A percentile compares a stretch with the other conserved stretches of the same genome.
Evolutionary conservation across 164 flowering plant genomes (phyloP).

Genomic region (Magnolia changhungtana): DNA sequence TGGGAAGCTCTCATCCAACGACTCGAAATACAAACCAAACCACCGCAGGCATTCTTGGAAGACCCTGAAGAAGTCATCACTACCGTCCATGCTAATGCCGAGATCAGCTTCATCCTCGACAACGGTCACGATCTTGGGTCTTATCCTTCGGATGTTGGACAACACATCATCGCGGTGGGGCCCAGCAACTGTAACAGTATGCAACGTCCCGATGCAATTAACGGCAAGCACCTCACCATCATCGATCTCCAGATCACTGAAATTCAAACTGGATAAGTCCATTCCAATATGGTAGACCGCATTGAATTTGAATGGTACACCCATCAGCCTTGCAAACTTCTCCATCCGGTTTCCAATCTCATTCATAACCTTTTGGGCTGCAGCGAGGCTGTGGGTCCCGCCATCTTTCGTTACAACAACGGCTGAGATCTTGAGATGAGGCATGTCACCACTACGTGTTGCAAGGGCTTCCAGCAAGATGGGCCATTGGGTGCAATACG

Average conservation of each 20-base stretch:
- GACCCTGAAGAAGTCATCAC: slow-evolving; percentile 51
- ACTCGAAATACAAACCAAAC: slow-evolving; percentile 78
- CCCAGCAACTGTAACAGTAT: slow-evolving; percentile 29
- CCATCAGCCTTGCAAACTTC: slow-evolving; percentile 94
- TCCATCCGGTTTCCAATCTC: slow-evolving; percentile 82
- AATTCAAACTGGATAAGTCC: slow-evolving; percentile 55
- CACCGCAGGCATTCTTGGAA: slow-evolving; percentile 68
- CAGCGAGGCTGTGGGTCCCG: slow-evolving; percentile 24
- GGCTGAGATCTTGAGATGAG: slow-evolving; percentile 69
- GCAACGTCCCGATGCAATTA: slow-evolving; percentile 65
- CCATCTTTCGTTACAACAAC: slow-evolving; percentile 28
- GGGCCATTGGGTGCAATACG: slow-evolving; percentile 98
- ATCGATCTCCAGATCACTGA: slow-evolving; percentile 43
- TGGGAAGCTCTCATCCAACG: slow-evolving; percentile 71
- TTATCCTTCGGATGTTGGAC: slow-evolving; percentile 41
- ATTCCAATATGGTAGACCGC: slow-evolving; percentile 49
- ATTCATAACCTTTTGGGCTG: slow-evolving; percentile 63
- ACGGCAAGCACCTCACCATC: slow-evolving; percentile 76
- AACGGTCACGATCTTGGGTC: slow-evolving; percentile 75
- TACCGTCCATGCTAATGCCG: slow-evolving; percentile 53
- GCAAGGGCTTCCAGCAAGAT: slow-evolving; percentile 89
- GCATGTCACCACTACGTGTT: slow-evolving; percentile 80
- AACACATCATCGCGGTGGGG: slow-evolving; percentile 46
- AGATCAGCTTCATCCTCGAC: slow-evolving; percentile 91
- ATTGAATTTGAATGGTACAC: slow-evolving; percentile 83